Percentiles rank a stretch among this genome's conserved stretches.
Conservation (phyloP, 345 rosid genomes). For the Salix purpurea region DNA sequence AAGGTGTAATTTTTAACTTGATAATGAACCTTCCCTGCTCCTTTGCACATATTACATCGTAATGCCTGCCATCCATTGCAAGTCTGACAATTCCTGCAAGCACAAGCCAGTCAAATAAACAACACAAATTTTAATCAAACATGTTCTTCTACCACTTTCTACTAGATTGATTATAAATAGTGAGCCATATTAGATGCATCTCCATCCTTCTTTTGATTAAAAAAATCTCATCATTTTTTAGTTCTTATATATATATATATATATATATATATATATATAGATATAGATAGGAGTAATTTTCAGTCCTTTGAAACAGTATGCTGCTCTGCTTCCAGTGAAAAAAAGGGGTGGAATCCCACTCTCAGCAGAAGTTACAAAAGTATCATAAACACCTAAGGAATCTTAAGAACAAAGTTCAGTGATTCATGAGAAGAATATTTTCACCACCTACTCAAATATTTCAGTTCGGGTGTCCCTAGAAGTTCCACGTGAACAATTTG, state of each 20-base stretch:
- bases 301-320: not conserved
- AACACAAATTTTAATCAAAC: not conserved
- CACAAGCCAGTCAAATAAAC: constrained; percentile 2
- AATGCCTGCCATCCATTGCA: constrained; percentile 92
- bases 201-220: not conserved
- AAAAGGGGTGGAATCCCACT: not conserved
- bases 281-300: not conserved
- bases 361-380: not conserved
- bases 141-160: not conserved
- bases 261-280: too few relatives aligned
- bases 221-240: not conserved
- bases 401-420: not conserved
- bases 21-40: constrained; percentile 78
- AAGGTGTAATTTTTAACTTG: constrained; percentile 73
- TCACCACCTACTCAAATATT: not conserved
- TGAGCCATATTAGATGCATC: not conserved
- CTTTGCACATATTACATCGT: constrained; percentile 86
- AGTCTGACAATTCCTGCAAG: constrained; percentile 66
- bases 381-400: not conserved
- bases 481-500: not conserved
- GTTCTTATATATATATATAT: not conserved
- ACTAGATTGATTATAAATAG: not conserved
- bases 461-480: not conserved
- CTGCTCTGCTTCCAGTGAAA: not conserved
- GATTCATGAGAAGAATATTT: not conserved